phyloP scores from a whole-genome alignment of 768 basidiomycete genomes.

The Fomitopsis pulvina region DNA sequence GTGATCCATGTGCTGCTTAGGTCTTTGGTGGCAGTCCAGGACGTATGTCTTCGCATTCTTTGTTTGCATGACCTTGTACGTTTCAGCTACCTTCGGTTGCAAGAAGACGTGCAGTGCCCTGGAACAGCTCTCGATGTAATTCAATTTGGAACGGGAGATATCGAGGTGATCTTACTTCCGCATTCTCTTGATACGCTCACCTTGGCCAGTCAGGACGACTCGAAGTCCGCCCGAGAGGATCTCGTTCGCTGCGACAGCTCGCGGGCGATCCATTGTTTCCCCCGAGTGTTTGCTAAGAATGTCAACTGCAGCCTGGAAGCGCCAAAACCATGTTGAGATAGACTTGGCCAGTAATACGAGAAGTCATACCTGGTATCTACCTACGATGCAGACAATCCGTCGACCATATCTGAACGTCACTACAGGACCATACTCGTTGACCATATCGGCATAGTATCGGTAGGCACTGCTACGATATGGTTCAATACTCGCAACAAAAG shows the following conservation, averaged over 20 bases:
- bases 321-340: neutral
- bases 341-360: neutral
- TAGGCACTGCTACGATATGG: neutral
- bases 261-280: constrained; percentile 29
- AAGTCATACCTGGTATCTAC: constrained; percentile 24
- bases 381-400: constrained; percentile 37
- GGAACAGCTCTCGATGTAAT: neutral
- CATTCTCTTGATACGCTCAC: constrained; percentile 24
- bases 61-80: constrained; percentile 29
- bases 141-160: no score
- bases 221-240: constrained; percentile 29
- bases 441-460: constrained; percentile 39
- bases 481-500: neutral
- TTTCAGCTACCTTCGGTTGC: constrained; percentile 25
- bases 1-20: constrained; percentile 27
- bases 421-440: constrained; percentile 53
- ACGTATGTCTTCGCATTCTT: constrained; percentile 27
- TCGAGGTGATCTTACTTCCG: constrained; percentile 6
- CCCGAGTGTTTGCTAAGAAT: constrained; percentile 35
- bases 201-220: constrained; percentile 19
- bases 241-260: constrained; percentile 28
- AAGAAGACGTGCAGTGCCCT: constrained; percentile 30
- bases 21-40: constrained; percentile 29
- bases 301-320: constrained; percentile 27
- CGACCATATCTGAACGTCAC: constrained; percentile 50